Percentiles rank a stretch among this genome's conserved stretches.
phyloP scores from a whole-genome alignment of 441 rosid species.

The Melianthus villosus region DNA sequence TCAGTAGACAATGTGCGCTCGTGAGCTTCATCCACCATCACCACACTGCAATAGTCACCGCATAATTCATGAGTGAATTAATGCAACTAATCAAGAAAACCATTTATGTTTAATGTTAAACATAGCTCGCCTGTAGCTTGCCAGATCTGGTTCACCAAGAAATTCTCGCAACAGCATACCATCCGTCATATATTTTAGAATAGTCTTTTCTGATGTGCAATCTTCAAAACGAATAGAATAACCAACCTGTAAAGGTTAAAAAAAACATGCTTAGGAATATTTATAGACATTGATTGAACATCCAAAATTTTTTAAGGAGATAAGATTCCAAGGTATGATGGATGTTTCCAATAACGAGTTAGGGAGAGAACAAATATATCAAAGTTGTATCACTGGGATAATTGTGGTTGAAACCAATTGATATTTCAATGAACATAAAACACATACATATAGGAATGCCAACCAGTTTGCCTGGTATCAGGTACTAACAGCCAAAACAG shows the following conservation, averaged over 20 bases:
- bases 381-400: too few relatives aligned
- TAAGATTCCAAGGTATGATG: too few relatives aligned
- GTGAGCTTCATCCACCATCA: constrained; percentile 98
- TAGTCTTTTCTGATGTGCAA: constrained; percentile 89
- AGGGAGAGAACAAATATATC: too few relatives aligned
- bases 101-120: constrained; percentile 1
- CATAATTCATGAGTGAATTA: constrained; percentile 8
- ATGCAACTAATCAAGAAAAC: constrained; percentile 1
- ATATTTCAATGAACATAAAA: too few relatives aligned
- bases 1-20: constrained; percentile 95
- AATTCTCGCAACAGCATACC: constrained; percentile 94
- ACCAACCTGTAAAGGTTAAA: constrained; percentile 50
- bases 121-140: constrained; percentile 58
- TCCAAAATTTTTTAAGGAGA: background rate
- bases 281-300: background rate
- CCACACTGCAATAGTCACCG: constrained; percentile 38
- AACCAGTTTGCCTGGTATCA: too few relatives aligned
- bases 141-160: constrained; percentile 86
- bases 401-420: too few relatives aligned
- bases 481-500: too few relatives aligned
- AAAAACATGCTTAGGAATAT: background rate
- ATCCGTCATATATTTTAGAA: constrained; percentile 92
- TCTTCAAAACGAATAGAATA: constrained; percentile 96
- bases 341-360: too few relatives aligned
- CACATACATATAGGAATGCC: too few relatives aligned